Percentiles rank a stretch among this genome's conserved stretches.
These are phyloP conservation scores for Trichoderma asperelloides DNA, from an alignment of 495 filamentous ascomycete species.

Conservation along the genomic window DNA sequence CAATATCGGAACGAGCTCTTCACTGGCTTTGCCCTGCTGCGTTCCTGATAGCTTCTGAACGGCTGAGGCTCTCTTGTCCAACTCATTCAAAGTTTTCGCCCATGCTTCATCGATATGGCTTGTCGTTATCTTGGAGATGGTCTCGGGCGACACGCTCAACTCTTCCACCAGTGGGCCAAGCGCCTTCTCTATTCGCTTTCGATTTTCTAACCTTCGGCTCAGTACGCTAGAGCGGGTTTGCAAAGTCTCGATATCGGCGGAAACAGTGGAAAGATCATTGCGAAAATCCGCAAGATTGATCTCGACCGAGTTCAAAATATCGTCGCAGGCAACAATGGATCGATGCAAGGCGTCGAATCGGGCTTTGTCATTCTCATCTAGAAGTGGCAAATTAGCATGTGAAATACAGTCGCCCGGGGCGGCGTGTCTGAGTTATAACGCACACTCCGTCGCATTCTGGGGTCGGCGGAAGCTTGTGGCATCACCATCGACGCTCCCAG, in stretches of 20 bases:
- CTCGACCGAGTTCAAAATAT: slow-evolving; percentile 88
- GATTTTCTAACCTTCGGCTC: slow-evolving; percentile 81
- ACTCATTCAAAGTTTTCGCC: slow-evolving; percentile 74
- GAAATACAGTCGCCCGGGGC: slow-evolving; percentile 11
- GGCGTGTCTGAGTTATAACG: slow-evolving; percentile 11
- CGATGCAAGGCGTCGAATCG: slow-evolving; percentile 88
- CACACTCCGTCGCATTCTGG: slow-evolving; percentile 52
- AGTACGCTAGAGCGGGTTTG: slow-evolving; percentile 77
- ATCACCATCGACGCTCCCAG: slow-evolving; percentile 30
- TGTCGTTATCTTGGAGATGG: slow-evolving; percentile 75
- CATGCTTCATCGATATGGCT: slow-evolving; percentile 85
- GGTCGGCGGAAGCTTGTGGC: not conserved
- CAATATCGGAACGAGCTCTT: slow-evolving; percentile 78
- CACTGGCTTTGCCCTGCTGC: slow-evolving; percentile 58
- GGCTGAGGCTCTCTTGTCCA: slow-evolving; percentile 66
- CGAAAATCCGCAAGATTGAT: slow-evolving; percentile 85
- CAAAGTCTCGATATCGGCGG: slow-evolving; percentile 86
- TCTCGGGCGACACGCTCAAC: slow-evolving; percentile 71
- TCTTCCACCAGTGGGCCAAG: slow-evolving; percentile 89
- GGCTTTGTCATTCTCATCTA: slow-evolving; percentile 75
- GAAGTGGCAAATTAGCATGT: slow-evolving; percentile 21
- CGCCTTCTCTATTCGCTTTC: slow-evolving; percentile 78
- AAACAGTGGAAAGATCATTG: slow-evolving; percentile 82
- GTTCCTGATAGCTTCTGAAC: slow-evolving; percentile 57
- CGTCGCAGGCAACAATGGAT: slow-evolving; percentile 83